A percentile compares a stretch with the other conserved stretches of the same genome.
These are phyloP conservation scores for Yamadazyma tumulicola DNA, from an alignment of 805 yeast species.

Conservation along the genomic window DNA sequence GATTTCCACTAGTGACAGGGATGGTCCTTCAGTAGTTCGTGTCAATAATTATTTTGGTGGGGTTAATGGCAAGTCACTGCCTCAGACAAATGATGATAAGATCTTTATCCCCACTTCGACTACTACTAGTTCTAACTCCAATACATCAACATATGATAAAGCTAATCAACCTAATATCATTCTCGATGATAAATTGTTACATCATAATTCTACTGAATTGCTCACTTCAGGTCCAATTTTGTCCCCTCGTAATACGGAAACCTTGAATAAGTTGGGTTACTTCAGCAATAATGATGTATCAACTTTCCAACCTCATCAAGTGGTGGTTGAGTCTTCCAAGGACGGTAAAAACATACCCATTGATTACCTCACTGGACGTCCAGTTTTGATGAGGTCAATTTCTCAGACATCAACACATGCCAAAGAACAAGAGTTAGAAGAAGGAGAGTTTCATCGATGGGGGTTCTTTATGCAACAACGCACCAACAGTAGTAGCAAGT, in stretches of 20 bases:
- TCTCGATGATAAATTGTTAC: slow-evolving; percentile 28
- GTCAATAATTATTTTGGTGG: too few relatives aligned
- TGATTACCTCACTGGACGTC: slow-evolving; percentile 69
- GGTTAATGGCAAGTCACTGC: too few relatives aligned
- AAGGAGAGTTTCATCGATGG: slow-evolving; percentile 87
- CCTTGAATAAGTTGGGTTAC: slow-evolving; percentile 17
- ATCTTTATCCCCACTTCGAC: not conserved
- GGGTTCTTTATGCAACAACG: slow-evolving; percentile 76
- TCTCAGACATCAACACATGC: slow-evolving; percentile 68
- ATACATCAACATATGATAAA: too few relatives aligned
- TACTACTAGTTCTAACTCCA: too few relatives aligned
- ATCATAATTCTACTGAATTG: slow-evolving; percentile 47
- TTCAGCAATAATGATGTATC: slow-evolving; percentile 20
- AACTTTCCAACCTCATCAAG: slow-evolving; percentile 59
- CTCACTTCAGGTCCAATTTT: slow-evolving; percentile 53
- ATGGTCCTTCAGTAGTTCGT: too few relatives aligned
- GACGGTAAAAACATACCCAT: slow-evolving; percentile 52
- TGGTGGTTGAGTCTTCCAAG: slow-evolving; percentile 61
- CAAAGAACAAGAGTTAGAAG: slow-evolving; percentile 80
- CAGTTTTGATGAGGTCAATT: slow-evolving; percentile 59
- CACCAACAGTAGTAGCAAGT: slow-evolving; percentile 19
- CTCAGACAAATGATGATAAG: not conserved
- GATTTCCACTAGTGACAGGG: not conserved
- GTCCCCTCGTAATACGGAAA: slow-evolving; percentile 36
- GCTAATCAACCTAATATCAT: slow-evolving; percentile 4